Conservation (phyloP, 177 flowering plant species). For the Vitis hybrid region DNA sequence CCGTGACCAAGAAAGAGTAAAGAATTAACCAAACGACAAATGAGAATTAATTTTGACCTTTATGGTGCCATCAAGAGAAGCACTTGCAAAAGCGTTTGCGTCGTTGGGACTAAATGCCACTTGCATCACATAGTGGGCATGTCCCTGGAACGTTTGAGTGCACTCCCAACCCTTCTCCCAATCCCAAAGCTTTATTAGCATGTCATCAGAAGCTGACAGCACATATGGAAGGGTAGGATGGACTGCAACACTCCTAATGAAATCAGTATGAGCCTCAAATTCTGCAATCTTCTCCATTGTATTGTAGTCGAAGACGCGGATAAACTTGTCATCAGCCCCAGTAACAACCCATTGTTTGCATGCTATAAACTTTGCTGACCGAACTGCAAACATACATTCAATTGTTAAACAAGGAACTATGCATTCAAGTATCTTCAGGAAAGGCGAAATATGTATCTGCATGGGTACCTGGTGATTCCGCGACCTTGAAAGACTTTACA, state of each 20-base stretch:
- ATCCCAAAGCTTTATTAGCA: too few relatives aligned
- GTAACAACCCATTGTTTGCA: constrained; percentile 7
- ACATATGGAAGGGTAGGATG: too few relatives aligned
- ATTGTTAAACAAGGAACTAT: neutral
- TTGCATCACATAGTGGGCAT: too few relatives aligned
- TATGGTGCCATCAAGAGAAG: constrained; percentile 8
- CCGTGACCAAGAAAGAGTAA: neutral
- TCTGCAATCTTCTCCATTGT: constrained; percentile 12
- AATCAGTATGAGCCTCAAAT: constrained; percentile 11
- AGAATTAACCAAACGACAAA: neutral
- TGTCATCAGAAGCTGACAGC: too few relatives aligned
- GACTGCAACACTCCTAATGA: too few relatives aligned
- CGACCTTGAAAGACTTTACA: constrained; percentile 1
- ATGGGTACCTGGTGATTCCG: neutral
- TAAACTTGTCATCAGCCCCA: constrained; percentile 13
- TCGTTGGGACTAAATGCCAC: too few relatives aligned
- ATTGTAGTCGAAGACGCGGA: constrained; percentile 9
- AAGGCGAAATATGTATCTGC: neutral
- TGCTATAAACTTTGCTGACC: constrained; percentile 10
- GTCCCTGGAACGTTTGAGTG: too few relatives aligned
- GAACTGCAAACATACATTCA: constrained; percentile 1
- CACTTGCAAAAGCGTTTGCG: too few relatives aligned
- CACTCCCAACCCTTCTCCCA: too few relatives aligned
- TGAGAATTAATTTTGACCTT: neutral
- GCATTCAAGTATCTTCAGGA: too few relatives aligned